Base-by-base conservation (phyloP, 345 rosid species). In the Capsella bursapastoris region DNA sequence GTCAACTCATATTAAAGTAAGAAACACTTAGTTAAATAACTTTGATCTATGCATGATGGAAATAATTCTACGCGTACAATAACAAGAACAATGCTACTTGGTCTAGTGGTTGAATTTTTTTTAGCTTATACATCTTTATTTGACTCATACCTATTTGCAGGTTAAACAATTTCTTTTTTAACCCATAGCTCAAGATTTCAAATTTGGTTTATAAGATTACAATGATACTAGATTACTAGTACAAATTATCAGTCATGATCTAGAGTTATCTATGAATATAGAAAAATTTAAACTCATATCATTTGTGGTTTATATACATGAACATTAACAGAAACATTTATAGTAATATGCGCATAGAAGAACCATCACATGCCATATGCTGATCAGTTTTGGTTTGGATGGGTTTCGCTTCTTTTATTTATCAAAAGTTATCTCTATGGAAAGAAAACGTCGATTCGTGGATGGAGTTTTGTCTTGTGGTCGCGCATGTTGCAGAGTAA, bases 401-500 rank as follows among this genome's bases (percentile, higher is more conserved):
- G 15, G 13, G 48, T 50, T 60, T 60, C 14, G 51, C 38, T 49
- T 59, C 47, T 28, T 48, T 34, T 18, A 25, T 35, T 35, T 31
- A 31, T 31, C 1, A 31, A 29, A 29, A 3, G 57, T 58, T 60
- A 13, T 59, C 32, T 47, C 32, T 47, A 16, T 38, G 29, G 22
- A 60, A 38, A 15, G 15, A 10, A 61, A 50, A 41, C 40, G 25
- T 31, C 32, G 32, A 71, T 51, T 37, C 32, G 53, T 73, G 10
- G 71, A 57, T 66, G 11, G 25, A 66, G 52, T 15, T 66, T 57
- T 8, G 43, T 37, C 18, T 51, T 38, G 52, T 15, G 47, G 35
- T 74, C 25, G 51, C 8, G 3, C 43, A 31, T 41, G 58, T 66
- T 45, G 43, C 66, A 29, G 49, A 40, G 48, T 34, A 66, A 66